These are phyloP conservation scores for Aspergillus sojae DNA, from an alignment of 2,329 filamentous ascomycete genomes.

Conservation along the genomic window DNA sequence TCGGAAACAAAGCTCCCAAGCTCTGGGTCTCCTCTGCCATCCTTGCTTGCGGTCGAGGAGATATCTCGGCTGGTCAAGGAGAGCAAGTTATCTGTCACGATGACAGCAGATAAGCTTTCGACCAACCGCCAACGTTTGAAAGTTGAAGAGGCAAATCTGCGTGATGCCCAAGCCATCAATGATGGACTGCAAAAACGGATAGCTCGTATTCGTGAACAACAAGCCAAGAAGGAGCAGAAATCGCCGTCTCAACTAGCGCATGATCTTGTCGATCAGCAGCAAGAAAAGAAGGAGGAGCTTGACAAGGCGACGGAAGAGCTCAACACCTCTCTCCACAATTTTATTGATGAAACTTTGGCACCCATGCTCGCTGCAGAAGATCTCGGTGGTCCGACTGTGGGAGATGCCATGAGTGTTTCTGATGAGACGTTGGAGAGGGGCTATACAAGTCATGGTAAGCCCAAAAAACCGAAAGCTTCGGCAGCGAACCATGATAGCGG, in stretches of 20 bases:
- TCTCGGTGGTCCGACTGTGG: slow-evolving; percentile 78
- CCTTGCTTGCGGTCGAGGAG: slow-evolving; percentile 70
- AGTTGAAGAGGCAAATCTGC: slow-evolving; percentile 49
- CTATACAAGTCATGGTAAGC: slow-evolving; percentile 56
- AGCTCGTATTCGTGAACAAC: slow-evolving; percentile 58
- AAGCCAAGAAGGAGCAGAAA: slow-evolving; percentile 60
- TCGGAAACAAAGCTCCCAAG: slow-evolving; percentile 68
- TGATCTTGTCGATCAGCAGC: slow-evolving; percentile 65
- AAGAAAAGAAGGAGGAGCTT: slow-evolving; percentile 61
- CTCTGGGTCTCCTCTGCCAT: slow-evolving; percentile 68
- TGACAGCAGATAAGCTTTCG: slow-evolving; percentile 44
- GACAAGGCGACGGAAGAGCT: slow-evolving; percentile 63
- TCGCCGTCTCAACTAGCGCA: slow-evolving; percentile 63
- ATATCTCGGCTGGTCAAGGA: slow-evolving; percentile 67
- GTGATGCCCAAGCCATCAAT: slow-evolving; percentile 51
- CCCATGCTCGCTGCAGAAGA: slow-evolving; percentile 81
- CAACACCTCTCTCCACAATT: slow-evolving; percentile 66
- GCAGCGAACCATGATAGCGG: slow-evolving; percentile 34
- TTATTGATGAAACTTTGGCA: slow-evolving; percentile 71
- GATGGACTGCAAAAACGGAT: slow-evolving; percentile 61
- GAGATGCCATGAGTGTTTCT: slow-evolving; percentile 68
- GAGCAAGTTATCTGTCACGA: slow-evolving; percentile 61
- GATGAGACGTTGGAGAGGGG: slow-evolving; percentile 57
- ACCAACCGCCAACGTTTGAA: slow-evolving; percentile 44
- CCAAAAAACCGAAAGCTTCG: slow-evolving; percentile 40